Evolutionary conservation across 352 stramenopile species (phyloP).

Genomic region (Globisporangium solare): DNA sequence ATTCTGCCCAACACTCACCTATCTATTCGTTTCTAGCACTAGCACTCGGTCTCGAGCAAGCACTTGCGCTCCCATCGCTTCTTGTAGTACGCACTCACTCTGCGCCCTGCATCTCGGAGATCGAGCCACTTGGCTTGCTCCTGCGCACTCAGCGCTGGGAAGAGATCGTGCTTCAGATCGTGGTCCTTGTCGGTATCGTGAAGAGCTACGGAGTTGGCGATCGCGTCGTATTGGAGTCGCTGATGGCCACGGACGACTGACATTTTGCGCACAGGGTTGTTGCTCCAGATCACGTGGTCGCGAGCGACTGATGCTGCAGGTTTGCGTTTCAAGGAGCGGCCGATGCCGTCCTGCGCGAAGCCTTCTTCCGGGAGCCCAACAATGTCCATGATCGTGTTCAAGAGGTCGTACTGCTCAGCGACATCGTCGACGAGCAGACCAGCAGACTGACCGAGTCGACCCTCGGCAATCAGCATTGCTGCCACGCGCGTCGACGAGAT

Average conservation of each 20-base stretch:
- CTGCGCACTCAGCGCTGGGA: constrained; percentile 13
- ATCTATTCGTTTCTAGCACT: not conserved
- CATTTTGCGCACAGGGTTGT: constrained; percentile 47
- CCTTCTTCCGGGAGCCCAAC: constrained; percentile 26
- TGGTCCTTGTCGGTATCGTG: constrained; percentile 37
- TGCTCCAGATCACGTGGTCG: constrained; percentile 38
- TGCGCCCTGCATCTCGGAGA: constrained; percentile 24
- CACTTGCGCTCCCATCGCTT: constrained; percentile 23
- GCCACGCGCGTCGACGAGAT: constrained; percentile 27
- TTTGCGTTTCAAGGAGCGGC: constrained; percentile 36
- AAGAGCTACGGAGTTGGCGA: constrained; percentile 27
- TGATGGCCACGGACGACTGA: constrained; percentile 30
- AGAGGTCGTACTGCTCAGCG: constrained; percentile 32
- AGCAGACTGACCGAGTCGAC: constrained; percentile 20
- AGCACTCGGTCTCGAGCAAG: not conserved
- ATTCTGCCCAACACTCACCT: too few species aligned
- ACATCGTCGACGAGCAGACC: constrained; percentile 26
- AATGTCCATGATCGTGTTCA: constrained; percentile 40
- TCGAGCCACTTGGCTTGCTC: constrained; percentile 16
- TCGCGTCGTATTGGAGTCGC: constrained; percentile 40
- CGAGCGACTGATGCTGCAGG: constrained; percentile 14
- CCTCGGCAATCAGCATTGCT: constrained; percentile 29
- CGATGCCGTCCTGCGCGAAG: constrained; percentile 31
- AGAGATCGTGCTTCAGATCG: constrained; percentile 31
- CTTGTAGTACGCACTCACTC: constrained; percentile 49